Base-by-base conservation (phyloP, 164 flowering plant species). In the Stephania cephalantha region DNA sequence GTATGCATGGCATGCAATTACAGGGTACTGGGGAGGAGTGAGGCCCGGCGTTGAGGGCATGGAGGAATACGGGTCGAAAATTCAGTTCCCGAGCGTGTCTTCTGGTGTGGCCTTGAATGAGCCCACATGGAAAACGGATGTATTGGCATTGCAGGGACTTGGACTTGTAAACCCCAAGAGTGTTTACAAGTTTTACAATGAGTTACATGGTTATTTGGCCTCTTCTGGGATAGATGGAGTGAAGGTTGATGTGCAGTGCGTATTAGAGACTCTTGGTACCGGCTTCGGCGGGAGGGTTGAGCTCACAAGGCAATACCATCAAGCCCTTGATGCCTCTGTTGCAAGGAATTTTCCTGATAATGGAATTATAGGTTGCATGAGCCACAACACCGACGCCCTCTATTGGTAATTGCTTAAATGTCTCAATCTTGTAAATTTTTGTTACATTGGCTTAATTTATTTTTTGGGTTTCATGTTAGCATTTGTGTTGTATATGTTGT, bases 11-110 rank as follows among this genome's bases (percentile, higher is more conserved):
- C 99, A 95, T 63, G 98, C 99, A 17, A 90, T 95, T 9, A 88
- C 90, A 0, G 99, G 99, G 25, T 95, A 95, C 75, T 95, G 99
- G 99, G 99, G 98, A 4, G 98, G 99, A 64, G 98, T 95, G 22
- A 79, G 86, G 1, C 95, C 96, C 0, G 94, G 87, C 2, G 86
- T 80, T 29, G 76, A 88, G 78, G 80, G 87, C 2, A 85, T 80
- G 44, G 77, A 88, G 78, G 81, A 83, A n/a, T 95, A 90, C 70
- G 90, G 78, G 61, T 85, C 99, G 42, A 64, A 68, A 72, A 83
- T 91, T 81, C 84, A 81, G 85, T 90, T 82, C 72, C 92, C 98
- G 18, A 68, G 12, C 66, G 75, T 87, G 70, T 85, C 88, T 1
- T 82, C 82, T 2, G 95, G 97, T 8, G 95, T 93, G 73, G 30